Conservation (phyloP, 148 eudicot genomes). For the Cornus florida region DNA sequence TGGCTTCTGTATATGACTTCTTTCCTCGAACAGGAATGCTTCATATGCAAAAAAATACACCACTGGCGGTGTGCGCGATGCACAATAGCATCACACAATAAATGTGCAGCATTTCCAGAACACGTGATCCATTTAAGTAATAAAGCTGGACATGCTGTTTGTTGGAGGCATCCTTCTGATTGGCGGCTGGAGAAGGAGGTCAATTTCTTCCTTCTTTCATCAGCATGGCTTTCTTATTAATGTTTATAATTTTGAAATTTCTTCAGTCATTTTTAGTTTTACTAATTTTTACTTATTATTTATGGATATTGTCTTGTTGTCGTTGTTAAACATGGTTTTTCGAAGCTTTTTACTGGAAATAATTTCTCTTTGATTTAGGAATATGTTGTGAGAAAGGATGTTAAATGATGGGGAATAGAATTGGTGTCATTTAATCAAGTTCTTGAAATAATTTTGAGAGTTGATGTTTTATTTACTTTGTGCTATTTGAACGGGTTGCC, state of each 20-base stretch:
- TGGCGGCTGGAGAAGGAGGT: slow-evolving; percentile 86
- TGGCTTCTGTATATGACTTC: background rate
- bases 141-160: slow-evolving; percentile 65
- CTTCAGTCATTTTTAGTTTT: background rate
- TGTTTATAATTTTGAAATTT: background rate
- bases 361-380: background rate
- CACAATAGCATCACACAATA: slow-evolving; percentile 71
- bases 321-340: background rate
- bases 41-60: slow-evolving; percentile 66
- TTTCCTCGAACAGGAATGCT: slow-evolving; percentile 62
- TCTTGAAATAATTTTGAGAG: too few relatives aligned
- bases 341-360: background rate
- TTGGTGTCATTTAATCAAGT: background rate
- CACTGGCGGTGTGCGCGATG: slow-evolving; percentile 79
- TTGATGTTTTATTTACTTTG: too few relatives aligned
- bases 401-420: background rate
- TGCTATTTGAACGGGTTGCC: too few relatives aligned
- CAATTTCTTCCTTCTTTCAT: slow-evolving; percentile 60
- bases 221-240: slow-evolving; percentile 13
- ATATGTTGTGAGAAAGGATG: too few relatives aligned
- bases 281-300: too few relatives aligned
- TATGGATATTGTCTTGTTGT: too few relatives aligned
- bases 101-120: slow-evolving; percentile 86
- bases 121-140: slow-evolving; percentile 47
- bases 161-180: slow-evolving; percentile 85